phyloP scores from a whole-genome alignment of 208 protist species.

The Leishmania aethiopica region DNA sequence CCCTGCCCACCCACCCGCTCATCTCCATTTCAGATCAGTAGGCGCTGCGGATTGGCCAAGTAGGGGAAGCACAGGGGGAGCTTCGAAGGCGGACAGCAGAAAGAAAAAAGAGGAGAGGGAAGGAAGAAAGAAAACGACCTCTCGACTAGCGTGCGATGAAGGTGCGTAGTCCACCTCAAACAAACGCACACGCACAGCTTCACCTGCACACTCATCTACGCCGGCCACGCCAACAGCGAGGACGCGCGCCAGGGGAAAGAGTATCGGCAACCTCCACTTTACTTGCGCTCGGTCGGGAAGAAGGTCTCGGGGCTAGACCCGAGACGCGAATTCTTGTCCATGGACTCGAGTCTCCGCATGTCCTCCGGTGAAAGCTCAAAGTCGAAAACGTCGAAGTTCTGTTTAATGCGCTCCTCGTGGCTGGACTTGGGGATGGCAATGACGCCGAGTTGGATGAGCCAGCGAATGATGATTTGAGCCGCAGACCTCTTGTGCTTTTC shows the following conservation, averaged over 20 bases:
- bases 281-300: constrained; percentile 31
- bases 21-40: background rate
- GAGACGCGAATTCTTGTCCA: constrained; percentile 55
- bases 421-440: constrained; percentile 89
- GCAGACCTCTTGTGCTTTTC: constrained; percentile 52
- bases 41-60: background rate
- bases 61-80: constrained; percentile 6
- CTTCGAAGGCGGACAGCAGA: constrained; percentile 2
- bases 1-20: background rate
- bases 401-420: constrained; percentile 70
- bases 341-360: constrained; percentile 52
- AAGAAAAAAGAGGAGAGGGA: background rate
- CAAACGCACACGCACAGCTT: background rate
- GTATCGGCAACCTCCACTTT: background rate
- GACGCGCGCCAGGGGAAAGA: background rate
- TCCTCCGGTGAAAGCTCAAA: constrained; percentile 83
- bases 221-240: background rate
- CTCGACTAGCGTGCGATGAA: background rate
- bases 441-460: constrained; percentile 67
- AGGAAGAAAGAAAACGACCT: background rate
- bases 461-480: constrained; percentile 82
- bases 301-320: constrained; percentile 48
- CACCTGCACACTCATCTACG: background rate
- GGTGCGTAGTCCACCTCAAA: background rate
- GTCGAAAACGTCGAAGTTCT: constrained; percentile 90